Percentiles rank a stretch among this genome's conserved stretches.
phyloP scores from a whole-genome alignment of 2,329 filamentous ascomycete genomes.

The Penicillium sp. region DNA sequence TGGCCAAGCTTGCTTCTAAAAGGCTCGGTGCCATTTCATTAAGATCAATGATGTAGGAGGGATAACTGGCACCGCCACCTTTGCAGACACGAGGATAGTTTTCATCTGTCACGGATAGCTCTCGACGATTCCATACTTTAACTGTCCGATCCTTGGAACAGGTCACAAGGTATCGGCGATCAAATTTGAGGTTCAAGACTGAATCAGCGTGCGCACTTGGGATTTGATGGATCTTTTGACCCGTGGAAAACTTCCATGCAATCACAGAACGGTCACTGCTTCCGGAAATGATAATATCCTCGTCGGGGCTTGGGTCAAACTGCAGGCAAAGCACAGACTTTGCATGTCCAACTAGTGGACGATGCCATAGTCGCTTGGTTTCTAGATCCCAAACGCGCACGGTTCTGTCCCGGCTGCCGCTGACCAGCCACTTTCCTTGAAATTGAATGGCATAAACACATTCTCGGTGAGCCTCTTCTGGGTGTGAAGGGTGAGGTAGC shows the following conservation, averaged over 20 bases:
- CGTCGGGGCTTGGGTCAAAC: conserved; percentile 82
- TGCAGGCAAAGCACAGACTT: conserved; percentile 93
- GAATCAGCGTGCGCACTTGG: conserved; percentile 80
- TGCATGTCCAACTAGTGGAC: conserved; percentile 72
- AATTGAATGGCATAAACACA: conserved; percentile 97
- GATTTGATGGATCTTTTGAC: conserved; percentile 75
- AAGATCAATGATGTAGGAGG: conserved; percentile 57
- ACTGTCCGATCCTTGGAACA: conserved; percentile 97
- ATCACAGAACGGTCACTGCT: conserved; percentile 91
- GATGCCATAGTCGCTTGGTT: conserved; percentile 71
- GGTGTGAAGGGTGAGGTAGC: conserved; percentile 78
- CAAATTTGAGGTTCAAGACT: conserved; percentile 89
- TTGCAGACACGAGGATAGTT: conserved; percentile 47
- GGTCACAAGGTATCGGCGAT: conserved; percentile 86
- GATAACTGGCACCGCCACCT: conserved; percentile 47
- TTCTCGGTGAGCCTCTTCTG: conserved; percentile 81
- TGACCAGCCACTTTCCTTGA: conserved; percentile 80
- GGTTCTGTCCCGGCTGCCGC: conserved; percentile 84
- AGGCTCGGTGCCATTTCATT: conserved; percentile 40
- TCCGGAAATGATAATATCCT: conserved; percentile 92
- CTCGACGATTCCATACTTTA: conserved; percentile 86
- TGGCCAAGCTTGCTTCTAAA: conserved; percentile 46
- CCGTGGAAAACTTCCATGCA: conserved; percentile 90
- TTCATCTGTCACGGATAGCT: conserved; percentile 54
- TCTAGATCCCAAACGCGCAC: conserved; percentile 89